A percentile compares a stretch with the other conserved stretches of the same genome.
phyloP scores from a whole-genome alignment of 768 basidiomycete genomes.

The Hygrophorus pudorinus region DNA sequence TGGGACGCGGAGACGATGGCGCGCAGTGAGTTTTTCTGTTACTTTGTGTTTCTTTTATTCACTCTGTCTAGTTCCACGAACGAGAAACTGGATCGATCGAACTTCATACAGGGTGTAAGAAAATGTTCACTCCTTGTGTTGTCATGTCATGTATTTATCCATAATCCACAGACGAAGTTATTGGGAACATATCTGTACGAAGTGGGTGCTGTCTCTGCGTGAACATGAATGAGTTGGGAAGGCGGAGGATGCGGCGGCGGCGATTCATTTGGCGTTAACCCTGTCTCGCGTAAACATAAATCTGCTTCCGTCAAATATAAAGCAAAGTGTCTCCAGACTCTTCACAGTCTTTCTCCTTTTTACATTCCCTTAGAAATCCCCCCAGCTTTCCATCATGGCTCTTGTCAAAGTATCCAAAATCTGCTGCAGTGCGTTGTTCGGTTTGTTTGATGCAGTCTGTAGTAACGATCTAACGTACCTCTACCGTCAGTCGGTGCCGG shows the following conservation, averaged over 20 bases:
- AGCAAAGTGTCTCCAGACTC: too few species aligned
- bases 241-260: too few species aligned
- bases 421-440: slow-evolving; percentile 78
- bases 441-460: slow-evolving; percentile 64
- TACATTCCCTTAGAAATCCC: too few species aligned
- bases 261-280: too few species aligned
- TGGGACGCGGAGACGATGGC: slow-evolving; percentile 92
- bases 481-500: slow-evolving; percentile 64
- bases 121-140: background rate
- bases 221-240: too few species aligned
- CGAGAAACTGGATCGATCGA: slow-evolving; percentile 87
- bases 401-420: slow-evolving; percentile 65
- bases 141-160: background rate
- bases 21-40: slow-evolving; percentile 55
- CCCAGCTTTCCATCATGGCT: too few species aligned
- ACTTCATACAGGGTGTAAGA: slow-evolving; percentile 79
- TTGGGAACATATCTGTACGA: slow-evolving; percentile 79
- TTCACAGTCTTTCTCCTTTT: too few species aligned
- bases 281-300: too few species aligned
- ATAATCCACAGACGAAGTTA: slow-evolving; percentile 57
- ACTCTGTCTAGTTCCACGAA: slow-evolving; percentile 93
- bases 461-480: background rate
- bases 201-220: slow-evolving; percentile 35
- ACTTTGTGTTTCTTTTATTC: too few species aligned
- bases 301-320: too few species aligned